Conservation (phyloP, 345 rosid species). For the Nasturtium officinale region DNA sequence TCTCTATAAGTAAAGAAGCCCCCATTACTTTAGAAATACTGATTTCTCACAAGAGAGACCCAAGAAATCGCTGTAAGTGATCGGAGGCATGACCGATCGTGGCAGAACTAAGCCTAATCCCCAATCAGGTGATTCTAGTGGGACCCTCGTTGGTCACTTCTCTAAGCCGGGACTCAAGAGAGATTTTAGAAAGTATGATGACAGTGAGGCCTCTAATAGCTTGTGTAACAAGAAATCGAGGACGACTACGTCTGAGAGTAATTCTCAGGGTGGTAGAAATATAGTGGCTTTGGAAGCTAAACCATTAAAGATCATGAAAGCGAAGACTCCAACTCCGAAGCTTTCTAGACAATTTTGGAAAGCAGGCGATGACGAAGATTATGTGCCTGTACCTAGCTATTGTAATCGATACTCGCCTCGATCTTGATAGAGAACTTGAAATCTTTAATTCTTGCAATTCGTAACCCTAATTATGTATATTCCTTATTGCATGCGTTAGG, state of each 20-base stretch:
- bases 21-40: neutral
- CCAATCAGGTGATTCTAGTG: neutral
- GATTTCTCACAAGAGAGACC: neutral
- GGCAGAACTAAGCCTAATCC: conserved; percentile 14
- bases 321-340: conserved; percentile 21
- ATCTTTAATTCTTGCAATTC: neutral
- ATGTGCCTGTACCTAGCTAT: conserved; percentile 21
- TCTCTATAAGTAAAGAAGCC: neutral
- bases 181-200: neutral
- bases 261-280: neutral
- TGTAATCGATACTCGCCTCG: conserved; percentile 7
- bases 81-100: neutral
- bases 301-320: conserved; percentile 16
- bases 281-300: conserved; percentile 7
- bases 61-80: neutral
- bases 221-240: conserved; percentile 39
- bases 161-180: conserved; percentile 19
- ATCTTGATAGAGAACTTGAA: neutral
- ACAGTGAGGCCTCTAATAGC: neutral
- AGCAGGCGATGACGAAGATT: conserved; percentile 60
- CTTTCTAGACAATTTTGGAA: conserved; percentile 64
- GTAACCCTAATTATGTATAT: conserved; percentile 15
- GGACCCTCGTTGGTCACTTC: neutral
- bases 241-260: neutral
- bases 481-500: conserved; percentile 47